phyloP scores from a whole-genome alignment of 495 filamentous ascomycete genomes.

The Trypethelium eluteriae region DNA sequence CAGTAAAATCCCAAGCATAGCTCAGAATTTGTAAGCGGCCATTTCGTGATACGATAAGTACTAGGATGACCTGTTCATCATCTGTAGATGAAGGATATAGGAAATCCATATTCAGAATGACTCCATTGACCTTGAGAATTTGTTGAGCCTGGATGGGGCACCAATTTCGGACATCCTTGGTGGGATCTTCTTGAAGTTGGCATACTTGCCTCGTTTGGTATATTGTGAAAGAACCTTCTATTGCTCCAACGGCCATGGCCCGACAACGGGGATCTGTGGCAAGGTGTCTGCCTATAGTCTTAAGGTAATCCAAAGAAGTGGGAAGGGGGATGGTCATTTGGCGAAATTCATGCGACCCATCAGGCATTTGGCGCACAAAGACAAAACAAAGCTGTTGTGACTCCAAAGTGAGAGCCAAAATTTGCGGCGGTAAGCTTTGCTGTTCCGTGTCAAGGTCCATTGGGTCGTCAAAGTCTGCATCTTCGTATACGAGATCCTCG shows the following conservation, averaged over 20 bases:
- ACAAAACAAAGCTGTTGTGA: slow-evolving; percentile 64
- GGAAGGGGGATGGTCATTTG: slow-evolving; percentile 52
- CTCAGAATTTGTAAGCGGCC: slow-evolving; percentile 55
- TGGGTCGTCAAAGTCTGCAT: slow-evolving; percentile 11
- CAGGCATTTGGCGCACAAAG: slow-evolving; percentile 45
- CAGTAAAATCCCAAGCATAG: slow-evolving; percentile 64
- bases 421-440: slow-evolving; percentile 56
- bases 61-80: slow-evolving; percentile 63
- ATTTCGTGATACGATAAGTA: slow-evolving; percentile 59
- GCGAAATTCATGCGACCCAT: slow-evolving; percentile 50
- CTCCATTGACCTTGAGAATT: slow-evolving; percentile 56
- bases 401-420: slow-evolving; percentile 64
- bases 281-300: slow-evolving; percentile 65
- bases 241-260: slow-evolving; percentile 57
- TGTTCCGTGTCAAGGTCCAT: neutral
- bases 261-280: slow-evolving; percentile 72
- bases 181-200: slow-evolving; percentile 39
- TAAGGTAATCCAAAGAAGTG: slow-evolving; percentile 45
- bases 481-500: slow-evolving; percentile 28
- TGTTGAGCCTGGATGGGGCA: slow-evolving; percentile 41
- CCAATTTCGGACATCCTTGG: slow-evolving; percentile 22
- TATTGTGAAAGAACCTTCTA: slow-evolving; percentile 51
- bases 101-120: slow-evolving; percentile 81
- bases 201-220: slow-evolving; percentile 52
- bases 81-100: slow-evolving; percentile 44